Evolutionary conservation across 2,329 filamentous ascomycete genomes (phyloP).

Genomic region (Exophiala bonariae): DNA sequence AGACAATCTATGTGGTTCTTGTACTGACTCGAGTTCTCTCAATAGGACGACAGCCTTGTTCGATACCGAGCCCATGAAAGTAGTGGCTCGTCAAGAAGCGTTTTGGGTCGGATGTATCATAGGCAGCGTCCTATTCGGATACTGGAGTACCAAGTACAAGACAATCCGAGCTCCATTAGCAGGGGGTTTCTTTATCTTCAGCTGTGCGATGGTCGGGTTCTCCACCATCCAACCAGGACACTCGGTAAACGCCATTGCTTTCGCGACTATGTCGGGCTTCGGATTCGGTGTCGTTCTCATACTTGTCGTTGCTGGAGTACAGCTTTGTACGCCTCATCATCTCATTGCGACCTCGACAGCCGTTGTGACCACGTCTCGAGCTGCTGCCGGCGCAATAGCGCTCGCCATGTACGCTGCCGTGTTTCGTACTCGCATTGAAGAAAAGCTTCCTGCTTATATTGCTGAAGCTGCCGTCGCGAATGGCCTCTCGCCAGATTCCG

Average conservation of each 20-base stretch:
- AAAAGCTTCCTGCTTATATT: constrained; percentile 12
- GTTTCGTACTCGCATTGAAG: constrained; percentile 3
- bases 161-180: constrained; percentile 6
- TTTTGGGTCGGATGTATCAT: constrained; percentile 2
- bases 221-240: constrained; percentile 14
- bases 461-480: constrained; percentile 4
- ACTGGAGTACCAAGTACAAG: constrained; percentile 4
- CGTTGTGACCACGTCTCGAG: constrained; percentile 11
- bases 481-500: constrained; percentile 8
- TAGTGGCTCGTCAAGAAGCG: constrained; percentile 1
- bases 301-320: constrained; percentile 13
- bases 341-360: constrained; percentile 17
- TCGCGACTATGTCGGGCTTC: constrained; percentile 6
- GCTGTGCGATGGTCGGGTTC: constrained; percentile 10
- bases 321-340: constrained; percentile 14
- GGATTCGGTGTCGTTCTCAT: constrained; percentile 13
- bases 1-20: not conserved
- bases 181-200: constrained; percentile 9
- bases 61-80: constrained; percentile 4
- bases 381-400: constrained; percentile 11
- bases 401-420: constrained; percentile 10
- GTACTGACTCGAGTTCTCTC: not conserved
- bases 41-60: constrained; percentile 3
- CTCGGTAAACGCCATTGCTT: constrained; percentile 1
- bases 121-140: constrained; percentile 10